Percentiles rank a stretch among this genome's conserved stretches.
Conservation (phyloP, 202 grass and related monocot genomes). For the Setaria italica region DNA sequence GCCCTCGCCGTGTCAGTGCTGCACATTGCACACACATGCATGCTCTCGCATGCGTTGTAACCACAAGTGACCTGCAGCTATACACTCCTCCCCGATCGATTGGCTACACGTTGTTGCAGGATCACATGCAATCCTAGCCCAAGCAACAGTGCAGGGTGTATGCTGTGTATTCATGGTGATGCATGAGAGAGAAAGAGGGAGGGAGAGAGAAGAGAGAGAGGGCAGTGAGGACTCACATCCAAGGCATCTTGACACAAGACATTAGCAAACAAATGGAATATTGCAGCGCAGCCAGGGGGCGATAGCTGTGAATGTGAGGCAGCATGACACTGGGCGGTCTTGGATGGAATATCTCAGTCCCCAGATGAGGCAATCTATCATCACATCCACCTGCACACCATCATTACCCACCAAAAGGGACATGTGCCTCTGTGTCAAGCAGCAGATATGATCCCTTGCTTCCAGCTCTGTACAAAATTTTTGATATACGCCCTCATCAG, state of each 20-base stretch:
- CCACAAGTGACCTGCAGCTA: constrained; percentile 24
- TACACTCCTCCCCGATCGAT: constrained; percentile 5
- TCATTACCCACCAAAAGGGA: constrained; percentile 60
- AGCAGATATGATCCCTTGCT: constrained; percentile 60
- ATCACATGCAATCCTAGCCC: constrained; percentile 47
- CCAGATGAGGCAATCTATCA: constrained; percentile 75
- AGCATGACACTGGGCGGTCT: constrained; percentile 54
- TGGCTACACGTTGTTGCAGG: constrained; percentile 15
- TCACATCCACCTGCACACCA: constrained; percentile 69
- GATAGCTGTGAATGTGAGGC: constrained; percentile 49
- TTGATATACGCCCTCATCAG: constrained; percentile 13
- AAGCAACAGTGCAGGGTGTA: constrained; percentile 38
- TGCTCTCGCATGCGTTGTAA: background rate
- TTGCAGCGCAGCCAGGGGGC: constrained; percentile 59
- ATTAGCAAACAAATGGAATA: constrained; percentile 99
- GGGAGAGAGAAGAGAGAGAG: background rate
- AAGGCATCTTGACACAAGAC: constrained; percentile 85
- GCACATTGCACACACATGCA: constrained; percentile 44
- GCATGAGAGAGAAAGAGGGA: constrained; percentile 26
- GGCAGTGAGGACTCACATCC: constrained; percentile 93
- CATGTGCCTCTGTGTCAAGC: constrained; percentile 62
- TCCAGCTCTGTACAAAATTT: constrained; percentile 51
- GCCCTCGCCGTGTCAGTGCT: constrained; percentile 32
- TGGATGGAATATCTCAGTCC: constrained; percentile 89
- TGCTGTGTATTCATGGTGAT: constrained; percentile 2